Evolutionary conservation across 805 yeast species (phyloP).

Genomic region (Cyberlindnera bimundalis): DNA sequence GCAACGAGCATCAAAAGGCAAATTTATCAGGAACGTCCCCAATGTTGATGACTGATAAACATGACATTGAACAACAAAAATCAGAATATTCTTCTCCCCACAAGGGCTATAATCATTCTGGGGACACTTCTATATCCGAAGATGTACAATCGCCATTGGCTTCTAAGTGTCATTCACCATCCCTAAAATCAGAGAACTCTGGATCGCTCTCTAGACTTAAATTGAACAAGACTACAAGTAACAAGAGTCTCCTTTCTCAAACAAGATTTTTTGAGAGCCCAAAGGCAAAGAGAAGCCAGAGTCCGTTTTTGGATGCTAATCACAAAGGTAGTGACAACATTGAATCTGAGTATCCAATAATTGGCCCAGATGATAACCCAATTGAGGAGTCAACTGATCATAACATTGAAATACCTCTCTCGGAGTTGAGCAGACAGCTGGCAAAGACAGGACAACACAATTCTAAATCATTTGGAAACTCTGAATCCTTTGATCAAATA

Average conservation of each 20-base stretch:
- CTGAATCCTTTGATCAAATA: no score
- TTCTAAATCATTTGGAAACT: no score
- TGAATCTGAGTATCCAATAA: constrained; percentile 1
- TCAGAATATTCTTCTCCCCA: not conserved
- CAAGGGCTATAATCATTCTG: not conserved
- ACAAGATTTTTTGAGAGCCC: constrained; percentile 22
- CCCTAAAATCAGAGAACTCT: constrained; percentile 8
- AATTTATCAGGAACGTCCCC: not conserved
- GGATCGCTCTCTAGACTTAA: constrained; percentile 8
- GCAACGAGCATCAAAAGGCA: constrained; percentile 1
- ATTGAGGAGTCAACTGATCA: constrained; percentile 30
- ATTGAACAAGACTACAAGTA: constrained; percentile 10
- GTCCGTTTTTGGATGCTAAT: constrained; percentile 26
- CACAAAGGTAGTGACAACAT: constrained; percentile 22
- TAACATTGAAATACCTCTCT: constrained; percentile 14
- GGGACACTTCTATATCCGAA: constrained; percentile 6
- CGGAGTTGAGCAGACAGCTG: constrained; percentile 1
- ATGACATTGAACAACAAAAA: no score
- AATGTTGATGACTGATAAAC: no score
- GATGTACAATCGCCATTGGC: constrained; percentile 15
- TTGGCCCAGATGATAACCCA: constrained; percentile 24
- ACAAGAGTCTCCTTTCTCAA: constrained; percentile 19
- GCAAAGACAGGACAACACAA: constrained; percentile 3
- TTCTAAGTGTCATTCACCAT: constrained; percentile 11
- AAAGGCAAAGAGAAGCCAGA: constrained; percentile 19